A percentile compares a stretch with the other conserved stretches of the same genome.
These are phyloP conservation scores for Didymella sp. DNA, from an alignment of 2,329 filamentous ascomycete species.

Conservation along the genomic window DNA sequence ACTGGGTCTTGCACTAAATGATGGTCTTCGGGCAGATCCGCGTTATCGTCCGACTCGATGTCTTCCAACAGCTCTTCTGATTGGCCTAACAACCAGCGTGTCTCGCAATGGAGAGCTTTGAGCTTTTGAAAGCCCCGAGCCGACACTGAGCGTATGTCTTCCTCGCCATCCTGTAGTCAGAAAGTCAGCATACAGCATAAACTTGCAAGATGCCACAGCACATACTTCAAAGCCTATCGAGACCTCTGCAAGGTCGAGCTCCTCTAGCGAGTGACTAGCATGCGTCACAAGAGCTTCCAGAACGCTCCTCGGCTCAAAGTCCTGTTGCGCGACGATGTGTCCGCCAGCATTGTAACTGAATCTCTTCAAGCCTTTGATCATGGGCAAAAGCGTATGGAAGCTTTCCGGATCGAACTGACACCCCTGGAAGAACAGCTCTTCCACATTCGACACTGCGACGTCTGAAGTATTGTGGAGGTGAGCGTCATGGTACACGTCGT, in stretches of 20 bases:
- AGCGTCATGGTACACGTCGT: neutral
- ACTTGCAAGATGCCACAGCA: neutral
- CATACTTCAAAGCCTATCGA: neutral
- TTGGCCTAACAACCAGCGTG: neutral
- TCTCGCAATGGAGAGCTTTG: constrained; percentile 8
- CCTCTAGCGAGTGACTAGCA: constrained; percentile 16
- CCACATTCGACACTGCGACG: constrained; percentile 17
- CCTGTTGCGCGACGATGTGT: constrained; percentile 1
- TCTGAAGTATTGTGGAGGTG: neutral
- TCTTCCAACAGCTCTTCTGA: neutral
- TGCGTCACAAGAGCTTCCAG: constrained; percentile 14
- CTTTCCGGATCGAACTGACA: constrained; percentile 15
- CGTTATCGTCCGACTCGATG: neutral
- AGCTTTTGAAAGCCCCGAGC: constrained; percentile 4
- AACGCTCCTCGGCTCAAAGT: constrained; percentile 16
- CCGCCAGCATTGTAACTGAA: constrained; percentile 21
- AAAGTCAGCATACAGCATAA: neutral
- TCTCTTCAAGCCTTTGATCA: constrained; percentile 17
- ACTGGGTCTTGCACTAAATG: neutral
- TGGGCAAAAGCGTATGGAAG: constrained; percentile 13
- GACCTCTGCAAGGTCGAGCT: neutral
- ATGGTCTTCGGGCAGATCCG: constrained; percentile 1
- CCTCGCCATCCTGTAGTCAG: neutral
- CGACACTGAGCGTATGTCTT: neutral
- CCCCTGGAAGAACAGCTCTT: constrained; percentile 17